phyloP scores from a whole-genome alignment of 2,329 filamentous ascomycete genomes.

The Drechslerella coelobrocha region DNA sequence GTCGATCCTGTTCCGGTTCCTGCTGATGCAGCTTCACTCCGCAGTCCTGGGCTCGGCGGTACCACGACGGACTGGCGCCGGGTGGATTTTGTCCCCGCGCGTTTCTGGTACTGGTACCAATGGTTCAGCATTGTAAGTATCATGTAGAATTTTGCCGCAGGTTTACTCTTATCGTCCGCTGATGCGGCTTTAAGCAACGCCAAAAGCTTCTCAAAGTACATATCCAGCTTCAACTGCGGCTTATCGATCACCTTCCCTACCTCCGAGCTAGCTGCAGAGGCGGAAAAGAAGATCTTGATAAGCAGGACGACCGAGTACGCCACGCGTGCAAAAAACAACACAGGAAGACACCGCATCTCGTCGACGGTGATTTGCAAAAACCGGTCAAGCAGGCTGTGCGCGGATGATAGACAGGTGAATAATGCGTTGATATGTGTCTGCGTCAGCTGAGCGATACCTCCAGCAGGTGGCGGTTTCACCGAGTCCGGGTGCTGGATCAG shows the following conservation, averaged over 20 bases:
- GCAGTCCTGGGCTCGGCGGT: conserved; percentile 38
- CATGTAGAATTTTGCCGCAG: conserved; percentile 59
- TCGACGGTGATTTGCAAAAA: conserved; percentile 69
- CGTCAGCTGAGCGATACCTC: conserved; percentile 58
- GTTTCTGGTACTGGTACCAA: conserved; percentile 58
- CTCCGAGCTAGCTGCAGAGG: conserved; percentile 61
- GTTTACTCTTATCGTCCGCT: conserved; percentile 65
- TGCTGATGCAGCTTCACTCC: conserved; percentile 1
- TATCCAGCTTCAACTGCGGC: conserved; percentile 61
- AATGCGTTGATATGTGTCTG: conserved; percentile 71
- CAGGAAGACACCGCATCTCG: conserved; percentile 66
- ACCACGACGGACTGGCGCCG: conserved; percentile 28
- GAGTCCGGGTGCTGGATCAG: conserved; percentile 56
- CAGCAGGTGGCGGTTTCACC: conserved; percentile 56
- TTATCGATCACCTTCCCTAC: conserved; percentile 62
- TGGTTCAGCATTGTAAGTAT: conserved; percentile 60
- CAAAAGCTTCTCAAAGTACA: conserved; percentile 72
- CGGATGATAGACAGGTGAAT: conserved; percentile 70
- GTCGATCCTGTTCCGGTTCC: no score
- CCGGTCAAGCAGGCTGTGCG: conserved; percentile 71
- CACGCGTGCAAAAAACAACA: conserved; percentile 64
- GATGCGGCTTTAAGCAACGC: conserved; percentile 71
- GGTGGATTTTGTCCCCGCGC: conserved; percentile 21
- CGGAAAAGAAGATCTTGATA: conserved; percentile 68
- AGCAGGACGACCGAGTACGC: conserved; percentile 67